phyloP scores from a whole-genome alignment of 2,329 filamentous ascomycete genomes.

The Claviceps citrina region DNA sequence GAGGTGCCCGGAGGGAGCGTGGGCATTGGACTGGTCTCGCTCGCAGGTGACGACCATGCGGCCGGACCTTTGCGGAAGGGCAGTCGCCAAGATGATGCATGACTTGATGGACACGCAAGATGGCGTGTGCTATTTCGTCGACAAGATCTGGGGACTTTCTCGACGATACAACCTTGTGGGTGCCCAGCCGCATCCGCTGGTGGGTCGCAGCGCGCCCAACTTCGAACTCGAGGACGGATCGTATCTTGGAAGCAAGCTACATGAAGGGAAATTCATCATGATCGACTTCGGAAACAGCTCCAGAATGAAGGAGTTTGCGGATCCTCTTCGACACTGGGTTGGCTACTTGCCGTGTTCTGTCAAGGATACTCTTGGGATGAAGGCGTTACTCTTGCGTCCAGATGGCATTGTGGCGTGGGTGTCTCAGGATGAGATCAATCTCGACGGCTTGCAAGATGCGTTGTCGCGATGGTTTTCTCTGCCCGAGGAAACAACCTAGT shows the following conservation, averaged over 20 bases:
- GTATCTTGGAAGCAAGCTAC: constrained; percentile 17
- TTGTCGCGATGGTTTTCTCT: not conserved
- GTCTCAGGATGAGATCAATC: not conserved
- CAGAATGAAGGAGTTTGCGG: not conserved
- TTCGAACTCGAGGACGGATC: constrained; percentile 16
- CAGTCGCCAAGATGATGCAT: constrained; percentile 11
- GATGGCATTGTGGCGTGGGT: constrained; percentile 1
- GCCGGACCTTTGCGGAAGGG: constrained; percentile 13
- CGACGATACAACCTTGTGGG: constrained; percentile 16
- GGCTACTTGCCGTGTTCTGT: not conserved
- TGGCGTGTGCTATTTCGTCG: constrained; percentile 16
- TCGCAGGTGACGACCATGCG: constrained; percentile 19
- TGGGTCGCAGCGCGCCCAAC: constrained; percentile 22
- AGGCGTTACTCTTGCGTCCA: not conserved
- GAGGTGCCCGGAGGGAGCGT: constrained; percentile 26
- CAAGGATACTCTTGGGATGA: not conserved
- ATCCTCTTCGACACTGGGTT: not conserved
- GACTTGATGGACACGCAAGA: constrained; percentile 16
- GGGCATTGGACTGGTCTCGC: constrained; percentile 23
- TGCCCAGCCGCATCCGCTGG: constrained; percentile 14
- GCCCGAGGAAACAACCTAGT: not conserved
- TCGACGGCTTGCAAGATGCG: not conserved
- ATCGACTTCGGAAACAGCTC: not conserved
- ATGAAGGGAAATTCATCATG: not conserved
- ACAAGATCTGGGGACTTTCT: constrained; percentile 20